These are phyloP conservation scores for Fusarium austroafricanum DNA, from an alignment of 2,329 filamentous ascomycete species.

Conservation along the genomic window DNA sequence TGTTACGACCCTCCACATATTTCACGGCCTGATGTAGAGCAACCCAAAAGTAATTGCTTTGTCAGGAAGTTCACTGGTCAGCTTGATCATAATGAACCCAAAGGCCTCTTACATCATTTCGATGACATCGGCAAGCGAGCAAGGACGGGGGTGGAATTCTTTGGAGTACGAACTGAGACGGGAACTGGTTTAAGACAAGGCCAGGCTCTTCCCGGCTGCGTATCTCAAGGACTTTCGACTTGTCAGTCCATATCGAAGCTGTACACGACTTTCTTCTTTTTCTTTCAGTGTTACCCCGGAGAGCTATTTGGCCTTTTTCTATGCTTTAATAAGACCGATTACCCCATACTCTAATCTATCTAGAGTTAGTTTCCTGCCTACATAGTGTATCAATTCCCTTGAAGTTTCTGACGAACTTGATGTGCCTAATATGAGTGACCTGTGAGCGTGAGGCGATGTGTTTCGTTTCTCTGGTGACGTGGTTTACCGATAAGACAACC, in stretches of 20 bases:
- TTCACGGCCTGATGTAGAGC: conserved; percentile 48
- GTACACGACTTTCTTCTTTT: conserved; percentile 50
- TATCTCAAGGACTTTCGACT: conserved; percentile 9
- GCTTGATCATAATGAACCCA: conserved; percentile 30
- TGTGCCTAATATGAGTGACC: not conserved
- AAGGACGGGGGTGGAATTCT: conserved; percentile 31
- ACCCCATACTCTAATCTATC: conserved; percentile 49
- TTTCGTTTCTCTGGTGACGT: not conserved
- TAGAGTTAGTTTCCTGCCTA: conserved; percentile 48
- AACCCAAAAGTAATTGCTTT: conserved; percentile 43
- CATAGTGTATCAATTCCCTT: conserved; percentile 42
- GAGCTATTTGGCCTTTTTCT: conserved; percentile 53
- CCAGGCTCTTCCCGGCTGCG: conserved; percentile 21
- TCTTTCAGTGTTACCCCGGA: conserved; percentile 53
- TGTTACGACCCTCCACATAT: conserved; percentile 49
- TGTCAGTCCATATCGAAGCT: conserved; percentile 32
- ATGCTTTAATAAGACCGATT: conserved; percentile 55
- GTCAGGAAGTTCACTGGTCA: conserved; percentile 36
- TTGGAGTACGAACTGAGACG: conserved; percentile 1
- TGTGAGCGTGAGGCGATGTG: not conserved
- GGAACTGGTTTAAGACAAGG: conserved; percentile 6
- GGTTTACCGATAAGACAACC: not conserved
- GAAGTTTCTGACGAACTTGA: conserved; percentile 34
- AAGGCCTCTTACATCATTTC: conserved; percentile 37
- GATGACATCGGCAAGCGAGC: conserved; percentile 40